These are phyloP conservation scores for Phialemoniopsis sp. DNA, from an alignment of 2,329 filamentous ascomycete genomes.

Conservation along the genomic window DNA sequence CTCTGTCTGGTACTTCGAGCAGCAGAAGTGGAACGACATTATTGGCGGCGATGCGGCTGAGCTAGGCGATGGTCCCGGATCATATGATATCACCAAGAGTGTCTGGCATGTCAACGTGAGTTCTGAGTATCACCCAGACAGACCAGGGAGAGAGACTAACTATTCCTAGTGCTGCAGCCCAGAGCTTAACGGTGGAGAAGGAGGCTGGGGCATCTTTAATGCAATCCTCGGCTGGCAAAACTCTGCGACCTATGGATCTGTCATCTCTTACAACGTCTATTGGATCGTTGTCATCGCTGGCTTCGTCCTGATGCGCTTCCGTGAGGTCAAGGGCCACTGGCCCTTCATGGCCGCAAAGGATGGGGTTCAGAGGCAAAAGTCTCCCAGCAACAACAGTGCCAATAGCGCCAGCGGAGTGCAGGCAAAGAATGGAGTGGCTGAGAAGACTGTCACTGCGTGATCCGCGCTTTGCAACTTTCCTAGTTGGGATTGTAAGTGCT, in stretches of 20 bases:
- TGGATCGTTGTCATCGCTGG: constrained; percentile 65
- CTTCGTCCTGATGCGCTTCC: constrained; percentile 50
- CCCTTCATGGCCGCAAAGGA: constrained; percentile 16
- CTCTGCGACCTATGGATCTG: constrained; percentile 81
- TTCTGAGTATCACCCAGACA: constrained; percentile 7
- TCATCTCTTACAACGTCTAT: constrained; percentile 84
- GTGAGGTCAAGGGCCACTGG: constrained; percentile 53
- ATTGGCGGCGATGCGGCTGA: constrained; percentile 52
- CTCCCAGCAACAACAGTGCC: too few species aligned
- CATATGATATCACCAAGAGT: constrained; percentile 70
- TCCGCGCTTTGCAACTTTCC: too few species aligned
- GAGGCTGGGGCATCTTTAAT: constrained; percentile 86
- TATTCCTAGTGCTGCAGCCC: constrained; percentile 68
- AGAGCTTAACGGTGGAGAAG: constrained; percentile 59
- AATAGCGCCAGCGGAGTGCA: too few species aligned
- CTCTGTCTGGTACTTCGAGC: constrained; percentile 68
- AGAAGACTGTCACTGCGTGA: too few species aligned
- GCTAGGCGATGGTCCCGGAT: constrained; percentile 58
- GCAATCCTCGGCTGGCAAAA: constrained; percentile 84
- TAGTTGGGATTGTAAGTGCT: too few species aligned
- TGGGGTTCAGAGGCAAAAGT: too few species aligned
- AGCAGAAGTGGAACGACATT: constrained; percentile 57
- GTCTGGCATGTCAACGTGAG: constrained; percentile 79
- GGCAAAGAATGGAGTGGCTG: too few species aligned
- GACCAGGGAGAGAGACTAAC: too few species aligned